Percentiles rank a stretch among this genome's conserved stretches.
phyloP scores from a whole-genome alignment of 805 yeast species.

The Pichia insulana region DNA sequence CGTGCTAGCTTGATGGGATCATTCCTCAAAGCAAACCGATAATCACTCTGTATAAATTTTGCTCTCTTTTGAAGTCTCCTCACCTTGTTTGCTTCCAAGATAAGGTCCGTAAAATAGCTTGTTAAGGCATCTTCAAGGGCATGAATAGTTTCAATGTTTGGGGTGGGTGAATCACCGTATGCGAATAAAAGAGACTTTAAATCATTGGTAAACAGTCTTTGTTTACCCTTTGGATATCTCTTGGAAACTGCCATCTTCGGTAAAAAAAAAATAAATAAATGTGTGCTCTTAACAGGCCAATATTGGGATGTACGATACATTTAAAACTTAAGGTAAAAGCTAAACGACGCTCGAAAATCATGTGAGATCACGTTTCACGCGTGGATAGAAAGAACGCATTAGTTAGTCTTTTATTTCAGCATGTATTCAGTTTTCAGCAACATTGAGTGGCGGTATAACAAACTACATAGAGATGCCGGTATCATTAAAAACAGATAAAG shows the following conservation, averaged over 20 bases:
- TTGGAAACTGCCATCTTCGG: constrained; percentile 10
- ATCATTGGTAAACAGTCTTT: constrained; percentile 31
- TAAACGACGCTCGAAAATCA: no score
- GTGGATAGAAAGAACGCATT: no score
- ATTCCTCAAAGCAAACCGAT: constrained; percentile 57
- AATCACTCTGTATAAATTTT: constrained; percentile 64
- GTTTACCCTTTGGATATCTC: constrained; percentile 16
- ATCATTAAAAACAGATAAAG: constrained; percentile 7
- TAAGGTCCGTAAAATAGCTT: constrained; percentile 51
- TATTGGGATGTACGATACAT: no score
- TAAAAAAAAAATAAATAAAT: no score
- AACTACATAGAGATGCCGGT: neutral
- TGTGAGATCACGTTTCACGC: no score
- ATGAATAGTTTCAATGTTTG: constrained; percentile 56
- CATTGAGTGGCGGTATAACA: no score
- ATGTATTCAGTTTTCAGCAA: no score
- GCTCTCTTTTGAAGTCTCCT: constrained; percentile 41
- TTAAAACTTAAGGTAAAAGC: no score
- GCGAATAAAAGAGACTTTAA: constrained; percentile 57
- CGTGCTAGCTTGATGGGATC: constrained; percentile 65
- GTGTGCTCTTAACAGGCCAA: no score
- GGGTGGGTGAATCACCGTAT: constrained; percentile 64
- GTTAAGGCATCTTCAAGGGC: constrained; percentile 61
- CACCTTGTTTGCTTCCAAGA: constrained; percentile 42
- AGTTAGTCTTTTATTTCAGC: no score